Evolutionary conservation across 257 asterid species (phyloP).

Genomic region (Ilex asprella): DNA sequence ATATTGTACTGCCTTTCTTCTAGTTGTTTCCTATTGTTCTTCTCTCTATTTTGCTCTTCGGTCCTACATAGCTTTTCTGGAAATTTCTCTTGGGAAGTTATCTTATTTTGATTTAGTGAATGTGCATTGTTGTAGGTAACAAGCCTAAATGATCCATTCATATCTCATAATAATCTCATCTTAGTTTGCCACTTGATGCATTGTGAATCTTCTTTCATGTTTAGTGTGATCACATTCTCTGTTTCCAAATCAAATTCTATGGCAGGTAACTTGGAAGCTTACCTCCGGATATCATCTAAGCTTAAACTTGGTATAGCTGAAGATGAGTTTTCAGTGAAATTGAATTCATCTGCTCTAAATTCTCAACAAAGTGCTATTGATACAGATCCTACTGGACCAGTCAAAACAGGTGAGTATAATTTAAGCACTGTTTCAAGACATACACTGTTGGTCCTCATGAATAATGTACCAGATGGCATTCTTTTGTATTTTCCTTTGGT

Average conservation of each 20-base stretch:
- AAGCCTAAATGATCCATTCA: too few species aligned
- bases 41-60: too few species aligned
- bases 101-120: too few species aligned
- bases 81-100: too few species aligned
- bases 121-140: too few species aligned
- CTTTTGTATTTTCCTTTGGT: not conserved
- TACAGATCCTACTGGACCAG: slow-evolving; percentile 45
- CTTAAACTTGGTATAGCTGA: slow-evolving; percentile 62
- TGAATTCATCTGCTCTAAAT: slow-evolving; percentile 33
- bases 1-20: too few species aligned
- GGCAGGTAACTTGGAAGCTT: slow-evolving; percentile 71
- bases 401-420: slow-evolving; percentile 49
- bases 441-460: not conserved
- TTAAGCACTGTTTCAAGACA: not conserved
- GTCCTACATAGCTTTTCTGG: too few species aligned
- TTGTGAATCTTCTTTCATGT: too few species aligned
- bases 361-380: slow-evolving; percentile 49
- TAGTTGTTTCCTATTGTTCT: too few species aligned
- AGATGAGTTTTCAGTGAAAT: slow-evolving; percentile 58
- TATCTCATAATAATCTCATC: too few species aligned
- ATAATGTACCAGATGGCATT: not conserved
- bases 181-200: not conserved
- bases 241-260: slow-evolving; percentile 12
- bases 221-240: not conserved
- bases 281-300: slow-evolving; percentile 66